Evolutionary conservation across 148 eudicot genomes (phyloP).

Genomic region (Heliamphora exappendiculata): DNA sequence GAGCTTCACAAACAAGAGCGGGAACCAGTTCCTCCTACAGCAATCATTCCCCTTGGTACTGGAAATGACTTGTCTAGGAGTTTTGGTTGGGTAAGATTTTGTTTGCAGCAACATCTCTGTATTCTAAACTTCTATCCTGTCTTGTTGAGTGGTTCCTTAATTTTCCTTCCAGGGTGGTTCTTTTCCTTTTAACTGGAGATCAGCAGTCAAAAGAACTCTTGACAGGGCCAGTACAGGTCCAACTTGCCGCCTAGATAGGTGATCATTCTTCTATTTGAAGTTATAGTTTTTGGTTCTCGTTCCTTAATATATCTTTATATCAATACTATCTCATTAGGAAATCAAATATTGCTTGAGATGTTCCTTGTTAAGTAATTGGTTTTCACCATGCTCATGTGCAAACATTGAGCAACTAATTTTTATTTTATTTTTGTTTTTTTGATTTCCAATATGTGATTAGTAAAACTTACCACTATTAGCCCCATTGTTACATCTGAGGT

Average conservation of each 20-base stretch:
- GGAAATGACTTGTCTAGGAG: conserved; percentile 96
- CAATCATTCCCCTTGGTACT: conserved; percentile 92
- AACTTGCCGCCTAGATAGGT: conserved; percentile 71
- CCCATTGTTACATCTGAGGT: not conserved
- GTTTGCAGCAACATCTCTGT: not conserved
- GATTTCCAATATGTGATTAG: not conserved
- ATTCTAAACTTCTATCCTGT: conserved; percentile 1
- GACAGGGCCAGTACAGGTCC: conserved; percentile 47
- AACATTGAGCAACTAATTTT: not conserved
- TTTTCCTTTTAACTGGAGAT: conserved; percentile 90
- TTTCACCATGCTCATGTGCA: not conserved
- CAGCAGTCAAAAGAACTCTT: conserved; percentile 80
- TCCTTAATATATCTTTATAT: not conserved
- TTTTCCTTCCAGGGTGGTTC: conserved; percentile 70
- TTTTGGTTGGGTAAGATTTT: conserved; percentile 81
- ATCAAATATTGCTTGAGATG: not conserved
- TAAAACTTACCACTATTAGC: not conserved
- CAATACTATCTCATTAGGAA: not conserved
- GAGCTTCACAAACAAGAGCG: conserved; percentile 70
- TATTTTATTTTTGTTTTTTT: too few relatives aligned
- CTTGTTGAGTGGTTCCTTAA: conserved; percentile 11
- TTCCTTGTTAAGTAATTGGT: not conserved
- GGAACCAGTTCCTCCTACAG: conserved; percentile 82
- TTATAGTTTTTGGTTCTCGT: not conserved
- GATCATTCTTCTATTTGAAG: conserved; percentile 3